A percentile compares a stretch with the other conserved stretches of the same genome.
Conservation (phyloP, 208 protist species). For the Trypanosoma platydactyli region DNA sequence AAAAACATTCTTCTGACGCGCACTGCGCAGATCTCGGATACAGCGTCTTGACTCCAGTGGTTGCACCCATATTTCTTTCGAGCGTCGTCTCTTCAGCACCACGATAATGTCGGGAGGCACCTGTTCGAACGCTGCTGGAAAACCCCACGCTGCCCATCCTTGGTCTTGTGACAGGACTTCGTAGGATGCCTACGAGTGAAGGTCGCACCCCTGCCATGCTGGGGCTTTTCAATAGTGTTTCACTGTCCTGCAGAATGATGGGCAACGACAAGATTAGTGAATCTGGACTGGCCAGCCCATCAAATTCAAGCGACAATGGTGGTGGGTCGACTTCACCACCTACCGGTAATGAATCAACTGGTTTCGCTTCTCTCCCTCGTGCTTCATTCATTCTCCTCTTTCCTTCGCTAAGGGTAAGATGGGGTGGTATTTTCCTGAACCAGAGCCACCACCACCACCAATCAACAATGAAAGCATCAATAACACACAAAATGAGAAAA, state of each 20-base stretch:
- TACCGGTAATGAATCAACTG: not conserved
- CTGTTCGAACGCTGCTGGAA: too few relatives aligned
- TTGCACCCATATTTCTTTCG: not conserved
- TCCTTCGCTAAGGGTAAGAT: too few relatives aligned
- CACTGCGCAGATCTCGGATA: not conserved
- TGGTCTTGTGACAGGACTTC: constrained; percentile 1
- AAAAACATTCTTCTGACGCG: not conserved
- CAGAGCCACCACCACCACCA: constrained; percentile 1
- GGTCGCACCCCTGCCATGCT: not conserved
- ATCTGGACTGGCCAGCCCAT: too few relatives aligned
- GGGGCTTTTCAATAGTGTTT: not conserved
- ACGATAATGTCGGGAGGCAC: not conserved
- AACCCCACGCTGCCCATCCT: not conserved
- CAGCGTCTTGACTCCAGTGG: not conserved
- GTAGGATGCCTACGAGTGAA: not conserved
- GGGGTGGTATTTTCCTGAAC: too few relatives aligned
- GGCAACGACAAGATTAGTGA: not conserved
- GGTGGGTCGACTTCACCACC: not conserved
- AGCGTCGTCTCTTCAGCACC: not conserved
- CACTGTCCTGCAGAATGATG: not conserved
- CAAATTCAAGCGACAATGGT: too few relatives aligned
- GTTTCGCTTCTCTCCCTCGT: too few relatives aligned
- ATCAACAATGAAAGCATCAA: constrained; percentile 21
- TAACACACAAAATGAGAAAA: constrained; percentile 24
- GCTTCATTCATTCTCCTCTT: too few relatives aligned